phyloP scores from a whole-genome alignment of 441 rosid genomes.

The Melastoma candidum region DNA sequence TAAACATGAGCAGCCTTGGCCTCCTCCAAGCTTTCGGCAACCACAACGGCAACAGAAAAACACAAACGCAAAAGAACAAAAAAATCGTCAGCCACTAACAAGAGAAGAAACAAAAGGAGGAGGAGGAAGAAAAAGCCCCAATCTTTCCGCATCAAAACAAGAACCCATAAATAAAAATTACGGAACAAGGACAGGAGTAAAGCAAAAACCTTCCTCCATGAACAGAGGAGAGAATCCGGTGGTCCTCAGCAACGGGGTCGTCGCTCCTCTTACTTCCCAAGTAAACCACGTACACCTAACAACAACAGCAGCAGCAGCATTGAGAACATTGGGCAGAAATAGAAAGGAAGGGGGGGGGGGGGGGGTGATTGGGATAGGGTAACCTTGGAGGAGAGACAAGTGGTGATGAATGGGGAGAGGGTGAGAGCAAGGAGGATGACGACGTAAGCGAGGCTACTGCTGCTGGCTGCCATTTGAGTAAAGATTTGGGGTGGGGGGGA shows the following conservation, averaged over 20 bases:
- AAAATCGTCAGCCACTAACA: conserved; percentile 1
- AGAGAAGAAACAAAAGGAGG: no score
- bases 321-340: background rate
- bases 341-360: background rate
- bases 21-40: conserved; percentile 24
- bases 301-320: background rate
- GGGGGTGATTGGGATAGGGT: background rate
- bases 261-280: conserved; percentile 32
- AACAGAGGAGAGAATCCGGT: conserved; percentile 38
- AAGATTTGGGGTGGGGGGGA: no score
- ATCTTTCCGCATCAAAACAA: background rate
- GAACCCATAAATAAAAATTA: background rate
- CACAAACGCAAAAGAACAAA: background rate
- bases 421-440: no score
- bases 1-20: conserved; percentile 39
- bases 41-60: background rate
- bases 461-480: no score
- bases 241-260: conserved; percentile 25
- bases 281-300: conserved; percentile 40
- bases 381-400: conserved; percentile 26
- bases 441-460: no score
- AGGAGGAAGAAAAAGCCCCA: no score
- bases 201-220: conserved; percentile 36
- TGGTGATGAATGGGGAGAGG: background rate
- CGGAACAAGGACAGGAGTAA: no score